Evolutionary conservation across 345 rosid species (phyloP), one percentile per base, ranked within the genome.

Genomic region (Citrus hindsii): DNA sequence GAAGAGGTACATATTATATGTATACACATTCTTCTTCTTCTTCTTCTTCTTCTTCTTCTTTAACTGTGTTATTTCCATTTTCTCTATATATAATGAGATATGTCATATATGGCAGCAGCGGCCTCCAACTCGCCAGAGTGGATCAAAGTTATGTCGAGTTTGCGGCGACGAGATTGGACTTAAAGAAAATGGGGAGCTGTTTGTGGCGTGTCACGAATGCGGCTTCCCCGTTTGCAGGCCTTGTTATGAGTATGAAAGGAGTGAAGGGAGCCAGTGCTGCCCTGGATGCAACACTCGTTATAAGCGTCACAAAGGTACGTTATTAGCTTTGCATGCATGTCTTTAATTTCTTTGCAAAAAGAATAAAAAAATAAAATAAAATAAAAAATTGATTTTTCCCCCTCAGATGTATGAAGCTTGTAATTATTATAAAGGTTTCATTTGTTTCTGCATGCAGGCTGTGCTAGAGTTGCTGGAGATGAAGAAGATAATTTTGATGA

Each of bases 261-360:
- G 95, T 64, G 97, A 91, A 73, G 99, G 98, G 24, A 91, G 83
- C 82, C 95, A 90, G 83, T 87, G 90, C 51, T 93, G 99, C 79
- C 98, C 98, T 80, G 95, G 93, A 76, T 96, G 99, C 84, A 92
- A 88, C 88, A 82, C 95, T 85, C 97, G 92, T 79, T 96, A 93
- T 71, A 93, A 91, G 87, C 91, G 92, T 75, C 95, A 88, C 71
- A 96, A 84, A 92, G 98, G 99, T 87, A 38, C 48, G 9, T 68
- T 28, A 27, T 9, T 9, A 27, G 27, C 67, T 24, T 28, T 14
- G 12, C 19, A 38, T 22, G 7, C 14, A 22, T 27, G 19, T 10
- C n/a, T 0, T 46, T 13, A 46, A 46, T 46, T 46, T 46, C 51
- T 46, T 13, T 3, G 51, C 14, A 2, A 46, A 46, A 13, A 42